Evolutionary conservation across 2,329 filamentous ascomycete genomes (phyloP), one percentile per base, ranked within the genome.

Genomic region (Phyllosticta citriasiana): DNA sequence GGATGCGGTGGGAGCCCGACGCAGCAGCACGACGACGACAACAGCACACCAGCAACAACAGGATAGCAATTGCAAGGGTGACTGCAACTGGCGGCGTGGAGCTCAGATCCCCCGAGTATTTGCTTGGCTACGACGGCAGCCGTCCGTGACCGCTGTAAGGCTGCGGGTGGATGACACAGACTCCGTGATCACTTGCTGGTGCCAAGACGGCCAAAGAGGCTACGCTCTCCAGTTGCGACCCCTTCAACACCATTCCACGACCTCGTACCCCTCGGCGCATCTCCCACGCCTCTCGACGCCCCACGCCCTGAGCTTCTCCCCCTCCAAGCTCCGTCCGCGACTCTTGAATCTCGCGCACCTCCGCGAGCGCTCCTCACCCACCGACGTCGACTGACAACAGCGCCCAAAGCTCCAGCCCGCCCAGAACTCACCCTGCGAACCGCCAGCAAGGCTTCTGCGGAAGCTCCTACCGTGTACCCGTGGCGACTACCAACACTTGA

Each of bases 401-500:
- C 40, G 33, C 33, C 33, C 40, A 47, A 47, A 60, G 57, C 57
- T 60, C 57, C 30, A 47, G 51, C 50, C 62, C 71, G 69, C 70
- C 71, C 67, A 67, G 66, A 67, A 63, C 65, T 66, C 64, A 55
- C 65, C 27, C 60, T n/a, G 67, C 65, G 66, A 62, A 65, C 67
- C 68, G 69, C 19, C 19, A 22, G 67, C 65, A 65, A 69, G 71
- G 66, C 68, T 67, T 72, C 72, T 71, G 70, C 72, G 71, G 73
- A 74, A 75, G 72, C 73, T 73, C 72, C 66, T 57, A 72, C 70
- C 72, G 52, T 57, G 63, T 63, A 65, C 64, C 66, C 69, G 73
- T 75, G 73, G 73, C 73, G 71, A 71, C 66, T 66, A 68, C 66
- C 68, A 70, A 67, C 62, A 68, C 69, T 69, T 75, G 72, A 74